A percentile compares a stretch with the other conserved stretches of the same genome.
Conservation (phyloP, 2,329 filamentous ascomycete genomes). For the Colletotrichum sp. region DNA sequence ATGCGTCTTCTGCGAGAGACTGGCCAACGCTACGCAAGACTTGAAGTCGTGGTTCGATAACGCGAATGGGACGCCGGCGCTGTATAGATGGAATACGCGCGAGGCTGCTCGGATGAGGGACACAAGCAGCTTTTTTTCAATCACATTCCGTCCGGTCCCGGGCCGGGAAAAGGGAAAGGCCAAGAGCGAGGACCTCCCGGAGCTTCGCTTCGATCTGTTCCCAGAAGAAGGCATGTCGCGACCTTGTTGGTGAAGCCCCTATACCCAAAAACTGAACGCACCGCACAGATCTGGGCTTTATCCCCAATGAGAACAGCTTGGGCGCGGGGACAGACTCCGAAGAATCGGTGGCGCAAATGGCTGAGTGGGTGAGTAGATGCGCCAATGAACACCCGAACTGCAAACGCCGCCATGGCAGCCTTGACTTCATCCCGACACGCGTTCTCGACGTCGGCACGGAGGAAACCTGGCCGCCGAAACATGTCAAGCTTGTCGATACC, state of each 20-base stretch:
- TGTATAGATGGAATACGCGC: constrained; percentile 1
- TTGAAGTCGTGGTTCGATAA: background rate
- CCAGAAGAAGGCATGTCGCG: background rate
- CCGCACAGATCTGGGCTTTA: background rate
- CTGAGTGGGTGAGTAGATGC: constrained; percentile 17
- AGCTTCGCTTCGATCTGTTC: background rate
- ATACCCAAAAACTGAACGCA: background rate
- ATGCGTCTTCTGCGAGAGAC: constrained; percentile 1
- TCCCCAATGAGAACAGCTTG: background rate
- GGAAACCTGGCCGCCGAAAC: background rate
- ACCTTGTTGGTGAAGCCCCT: background rate
- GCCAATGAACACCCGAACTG: constrained; percentile 1
- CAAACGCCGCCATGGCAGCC: background rate
- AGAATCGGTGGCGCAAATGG: background rate
- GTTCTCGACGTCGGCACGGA: constrained; percentile 15
- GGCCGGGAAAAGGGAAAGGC: background rate
- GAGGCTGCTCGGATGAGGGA: background rate
- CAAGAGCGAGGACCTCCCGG: background rate
- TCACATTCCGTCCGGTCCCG: background rate
- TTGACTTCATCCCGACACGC: constrained; percentile 12
- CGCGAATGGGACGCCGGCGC: background rate
- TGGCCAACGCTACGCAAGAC: background rate
- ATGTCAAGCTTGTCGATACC: background rate
- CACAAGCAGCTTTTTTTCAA: background rate
- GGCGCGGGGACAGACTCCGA: background rate